Conservation (phyloP, 352 stramenopile species). For the Phytophthora quininea region DNA sequence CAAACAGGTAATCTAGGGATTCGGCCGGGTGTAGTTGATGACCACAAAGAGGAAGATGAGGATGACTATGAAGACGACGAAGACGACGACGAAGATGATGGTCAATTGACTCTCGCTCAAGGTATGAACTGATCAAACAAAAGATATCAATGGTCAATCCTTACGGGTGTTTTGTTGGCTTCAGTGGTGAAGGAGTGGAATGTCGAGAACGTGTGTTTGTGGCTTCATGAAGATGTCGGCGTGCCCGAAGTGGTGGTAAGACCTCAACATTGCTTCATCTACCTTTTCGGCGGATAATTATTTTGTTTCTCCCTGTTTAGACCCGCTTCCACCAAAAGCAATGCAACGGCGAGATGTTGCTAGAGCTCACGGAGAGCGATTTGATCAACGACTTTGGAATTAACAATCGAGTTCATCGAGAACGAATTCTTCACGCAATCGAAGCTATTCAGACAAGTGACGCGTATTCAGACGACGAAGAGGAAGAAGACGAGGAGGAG, state of each 20-base stretch:
- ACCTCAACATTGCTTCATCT: neutral
- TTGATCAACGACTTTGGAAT: constrained; percentile 82
- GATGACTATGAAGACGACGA: constrained; percentile 55
- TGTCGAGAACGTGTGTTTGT: constrained; percentile 83
- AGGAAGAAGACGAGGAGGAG: constrained; percentile 53
- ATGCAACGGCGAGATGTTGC: constrained; percentile 73
- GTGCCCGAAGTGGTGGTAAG: constrained; percentile 74
- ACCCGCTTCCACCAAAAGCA: constrained; percentile 67
- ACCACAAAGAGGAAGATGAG: constrained; percentile 38
- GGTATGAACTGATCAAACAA: constrained; percentile 18
- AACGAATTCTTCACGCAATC: constrained; percentile 78
- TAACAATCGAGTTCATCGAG: constrained; percentile 63
- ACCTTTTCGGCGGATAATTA: neutral
- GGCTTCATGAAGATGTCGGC: constrained; percentile 79
- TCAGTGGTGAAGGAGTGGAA: constrained; percentile 79
- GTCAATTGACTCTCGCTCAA: constrained; percentile 70
- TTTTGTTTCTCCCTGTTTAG: constrained; percentile 20
- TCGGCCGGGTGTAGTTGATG: constrained; percentile 22
- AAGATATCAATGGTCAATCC: neutral
- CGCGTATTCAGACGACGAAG: constrained; percentile 66
- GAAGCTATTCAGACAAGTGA: constrained; percentile 79
- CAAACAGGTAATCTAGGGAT: neutral
- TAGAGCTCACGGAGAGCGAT: constrained; percentile 75
- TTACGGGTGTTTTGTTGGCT: neutral
- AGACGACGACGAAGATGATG: constrained; percentile 57